phyloP scores from a whole-genome alignment of 192 early-diverging fungal genomes.

The Neocallimastix lanati region DNA sequence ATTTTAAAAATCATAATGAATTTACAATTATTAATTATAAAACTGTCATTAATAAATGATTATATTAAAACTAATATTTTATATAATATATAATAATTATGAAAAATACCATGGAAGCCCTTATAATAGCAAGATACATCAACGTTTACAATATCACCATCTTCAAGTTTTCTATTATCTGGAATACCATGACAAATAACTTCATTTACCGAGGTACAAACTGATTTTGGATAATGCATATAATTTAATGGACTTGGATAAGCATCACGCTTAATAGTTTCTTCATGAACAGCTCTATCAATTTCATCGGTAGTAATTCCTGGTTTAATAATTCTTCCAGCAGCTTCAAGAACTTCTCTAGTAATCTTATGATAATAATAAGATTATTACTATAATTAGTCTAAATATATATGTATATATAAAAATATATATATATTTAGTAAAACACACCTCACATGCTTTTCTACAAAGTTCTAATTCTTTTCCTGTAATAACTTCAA shows the following conservation, averaged over 20 bases:
- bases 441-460: background rate
- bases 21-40: too few species aligned
- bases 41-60: too few species aligned
- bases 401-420: too few species aligned
- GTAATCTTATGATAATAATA: conserved; percentile 33
- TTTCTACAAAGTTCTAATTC: conserved; percentile 46
- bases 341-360: conserved; percentile 82
- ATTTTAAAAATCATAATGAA: background rate
- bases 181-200: conserved; percentile 98
- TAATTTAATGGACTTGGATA: conserved; percentile 98
- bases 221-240: conserved; percentile 85
- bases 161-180: conserved; percentile 73
- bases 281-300: conserved; percentile 88
- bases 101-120: conserved; percentile 65
- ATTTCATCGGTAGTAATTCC: conserved; percentile 93
- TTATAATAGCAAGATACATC: conserved; percentile 77
- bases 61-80: too few species aligned
- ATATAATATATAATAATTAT: too few species aligned
- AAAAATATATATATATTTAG: too few species aligned
- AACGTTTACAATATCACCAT: conserved; percentile 93
- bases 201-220: conserved; percentile 78
- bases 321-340: conserved; percentile 50
- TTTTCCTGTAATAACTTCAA: conserved; percentile 54
- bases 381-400: too few species aligned
- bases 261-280: conserved; percentile 68